Conservation (phyloP, 768 basidiomycete species). For the Sistotremastrum suecicum region DNA sequence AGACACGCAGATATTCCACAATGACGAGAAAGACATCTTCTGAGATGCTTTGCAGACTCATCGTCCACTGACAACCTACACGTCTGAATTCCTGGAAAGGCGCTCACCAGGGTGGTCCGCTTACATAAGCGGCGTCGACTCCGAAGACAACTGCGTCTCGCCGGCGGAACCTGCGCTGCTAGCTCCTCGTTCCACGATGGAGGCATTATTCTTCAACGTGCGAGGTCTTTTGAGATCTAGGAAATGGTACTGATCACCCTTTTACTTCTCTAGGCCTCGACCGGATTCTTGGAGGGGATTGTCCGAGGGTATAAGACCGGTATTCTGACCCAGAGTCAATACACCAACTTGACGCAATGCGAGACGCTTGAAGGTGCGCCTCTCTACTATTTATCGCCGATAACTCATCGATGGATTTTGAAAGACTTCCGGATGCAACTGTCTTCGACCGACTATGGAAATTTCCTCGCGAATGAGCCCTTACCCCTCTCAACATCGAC, state of each 20-base stretch:
- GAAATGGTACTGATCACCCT: slow-evolving; percentile 12
- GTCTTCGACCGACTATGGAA: slow-evolving; percentile 94
- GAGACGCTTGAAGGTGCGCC: slow-evolving; percentile 84
- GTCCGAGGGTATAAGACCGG: slow-evolving; percentile 90
- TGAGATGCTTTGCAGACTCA: too few species aligned
- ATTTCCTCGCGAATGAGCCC: slow-evolving; percentile 94
- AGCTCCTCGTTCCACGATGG: slow-evolving; percentile 32
- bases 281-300: slow-evolving; percentile 69
- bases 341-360: slow-evolving; percentile 90
- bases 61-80: too few species aligned
- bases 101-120: too few species aligned
- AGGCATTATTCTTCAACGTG: slow-evolving; percentile 85
- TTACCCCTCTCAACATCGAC: slow-evolving; percentile 86
- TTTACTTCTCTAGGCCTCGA: slow-evolving; percentile 35
- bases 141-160: too few species aligned
- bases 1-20: too few species aligned
- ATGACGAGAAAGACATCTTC: too few species aligned
- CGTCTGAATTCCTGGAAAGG: too few species aligned
- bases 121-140: too few species aligned
- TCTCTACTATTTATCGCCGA: not conserved
- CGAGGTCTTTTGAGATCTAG: slow-evolving; percentile 10
- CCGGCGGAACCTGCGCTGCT: too few species aligned
- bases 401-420: not conserved
- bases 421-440: slow-evolving; percentile 92
- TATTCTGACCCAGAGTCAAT: slow-evolving; percentile 78